These are phyloP conservation scores for Schwanniomyces yamadae DNA, from an alignment of 805 yeast genomes.

Conservation along the genomic window DNA sequence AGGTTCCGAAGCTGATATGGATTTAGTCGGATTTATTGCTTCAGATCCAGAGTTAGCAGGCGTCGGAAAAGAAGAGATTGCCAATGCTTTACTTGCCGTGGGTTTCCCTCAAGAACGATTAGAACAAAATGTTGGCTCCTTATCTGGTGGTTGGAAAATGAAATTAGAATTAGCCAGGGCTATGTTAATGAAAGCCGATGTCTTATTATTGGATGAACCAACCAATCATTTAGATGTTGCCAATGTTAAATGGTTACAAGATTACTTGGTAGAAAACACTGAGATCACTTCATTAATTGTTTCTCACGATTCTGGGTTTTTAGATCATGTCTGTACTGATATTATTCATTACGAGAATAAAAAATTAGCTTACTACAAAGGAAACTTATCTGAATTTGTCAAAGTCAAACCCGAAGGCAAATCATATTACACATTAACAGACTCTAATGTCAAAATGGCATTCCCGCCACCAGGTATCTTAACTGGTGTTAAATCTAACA, in stretches of 20 bases:
- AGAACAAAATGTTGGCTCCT: conserved; percentile 86
- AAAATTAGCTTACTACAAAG: conserved; percentile 92
- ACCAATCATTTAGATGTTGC: conserved; percentile 95
- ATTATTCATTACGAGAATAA: conserved; percentile 95
- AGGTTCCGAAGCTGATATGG: conserved; percentile 90
- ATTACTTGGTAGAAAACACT: conserved; percentile 76
- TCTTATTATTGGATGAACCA: conserved; percentile 93
- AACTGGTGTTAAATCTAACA: conserved; percentile 94
- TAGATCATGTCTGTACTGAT: conserved; percentile 94
- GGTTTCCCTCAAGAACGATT: conserved; percentile 92
- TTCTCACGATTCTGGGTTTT: conserved; percentile 96
- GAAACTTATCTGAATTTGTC: conserved; percentile 91
- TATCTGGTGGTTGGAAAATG: conserved; percentile 99
- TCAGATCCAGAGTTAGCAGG: conserved; percentile 75
- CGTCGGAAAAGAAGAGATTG: conserved; percentile 67
- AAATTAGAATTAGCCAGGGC: conserved; percentile 98
- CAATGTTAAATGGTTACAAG: conserved; percentile 92
- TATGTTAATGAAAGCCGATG: conserved; percentile 96
- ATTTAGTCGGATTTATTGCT: conserved; percentile 83
- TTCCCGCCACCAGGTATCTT: conserved; percentile 98
- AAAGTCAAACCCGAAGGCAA: conserved; percentile 93
- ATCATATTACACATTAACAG: conserved; percentile 91
- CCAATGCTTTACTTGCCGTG: conserved; percentile 74
- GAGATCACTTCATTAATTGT: conserved; percentile 93
- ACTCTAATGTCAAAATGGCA: conserved; percentile 90